Evolutionary conservation across 208 protist species (phyloP).

Genomic region (Leishmania arabica): DNA sequence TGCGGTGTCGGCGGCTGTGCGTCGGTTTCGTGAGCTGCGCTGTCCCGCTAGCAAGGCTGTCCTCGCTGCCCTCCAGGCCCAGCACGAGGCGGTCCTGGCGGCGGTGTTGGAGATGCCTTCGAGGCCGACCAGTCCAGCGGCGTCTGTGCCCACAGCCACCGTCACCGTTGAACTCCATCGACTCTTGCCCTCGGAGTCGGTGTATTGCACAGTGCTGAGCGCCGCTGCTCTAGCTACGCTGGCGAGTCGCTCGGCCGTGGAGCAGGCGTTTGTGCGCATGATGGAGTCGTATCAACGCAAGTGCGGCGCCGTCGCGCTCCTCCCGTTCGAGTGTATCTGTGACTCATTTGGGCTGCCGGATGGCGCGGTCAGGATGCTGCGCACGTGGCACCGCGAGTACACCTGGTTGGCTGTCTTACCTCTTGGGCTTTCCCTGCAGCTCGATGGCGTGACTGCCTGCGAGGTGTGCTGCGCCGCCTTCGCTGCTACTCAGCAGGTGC

Average conservation of each 20-base stretch:
- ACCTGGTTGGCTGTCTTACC: slow-evolving; percentile 66
- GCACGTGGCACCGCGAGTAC: slow-evolving; percentile 40
- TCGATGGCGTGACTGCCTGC: slow-evolving; percentile 27
- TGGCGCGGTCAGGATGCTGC: slow-evolving; percentile 31
- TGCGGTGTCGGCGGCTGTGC: slow-evolving; percentile 18
- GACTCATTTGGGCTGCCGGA: slow-evolving; percentile 21
- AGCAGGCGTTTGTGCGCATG: slow-evolving; percentile 75
- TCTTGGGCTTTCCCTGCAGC: slow-evolving; percentile 60
- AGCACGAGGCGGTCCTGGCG: neutral
- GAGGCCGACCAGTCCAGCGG: neutral
- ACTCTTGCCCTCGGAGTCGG: slow-evolving; percentile 22
- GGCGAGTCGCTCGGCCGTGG: slow-evolving; percentile 25
- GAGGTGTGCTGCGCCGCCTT: slow-evolving; percentile 56
- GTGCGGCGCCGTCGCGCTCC: slow-evolving; percentile 51
- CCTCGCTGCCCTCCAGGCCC: neutral
- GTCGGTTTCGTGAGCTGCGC: slow-evolving; percentile 18
- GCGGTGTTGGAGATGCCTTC: neutral
- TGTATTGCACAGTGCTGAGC: slow-evolving; percentile 74
- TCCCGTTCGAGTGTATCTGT: slow-evolving; percentile 56
- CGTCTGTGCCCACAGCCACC: neutral
- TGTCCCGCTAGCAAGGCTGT: neutral
- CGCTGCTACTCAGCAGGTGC: slow-evolving; percentile 16
- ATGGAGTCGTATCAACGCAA: slow-evolving; percentile 73
- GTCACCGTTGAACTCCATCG: slow-evolving; percentile 22
- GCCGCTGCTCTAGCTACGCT: slow-evolving; percentile 43